phyloP scores from a whole-genome alignment of 371 early-diverging fungal species.

The Chytridiales sp. region DNA sequence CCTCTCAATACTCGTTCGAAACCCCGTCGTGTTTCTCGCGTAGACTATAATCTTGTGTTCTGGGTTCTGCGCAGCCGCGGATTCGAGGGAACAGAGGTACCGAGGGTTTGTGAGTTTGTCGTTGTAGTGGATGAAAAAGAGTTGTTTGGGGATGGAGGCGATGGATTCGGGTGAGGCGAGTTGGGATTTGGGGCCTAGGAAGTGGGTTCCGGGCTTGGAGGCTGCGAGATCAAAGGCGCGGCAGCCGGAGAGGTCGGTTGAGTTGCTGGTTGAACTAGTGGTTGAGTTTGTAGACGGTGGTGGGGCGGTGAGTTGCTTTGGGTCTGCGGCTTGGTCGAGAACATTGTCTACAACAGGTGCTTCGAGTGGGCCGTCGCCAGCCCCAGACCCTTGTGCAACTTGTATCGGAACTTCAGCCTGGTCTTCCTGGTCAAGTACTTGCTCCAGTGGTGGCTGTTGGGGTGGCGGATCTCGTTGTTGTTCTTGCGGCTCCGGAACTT shows the following conservation, averaged over 20 bases:
- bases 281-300: constrained; percentile 2
- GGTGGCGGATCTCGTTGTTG: too few species aligned
- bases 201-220: not conserved
- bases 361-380: too few species aligned
- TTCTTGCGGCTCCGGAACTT: too few species aligned
- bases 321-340: too few species aligned
- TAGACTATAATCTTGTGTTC: constrained; percentile 23
- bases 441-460: too few species aligned
- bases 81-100: constrained; percentile 34
- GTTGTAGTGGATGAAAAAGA: constrained; percentile 33
- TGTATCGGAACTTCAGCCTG: too few species aligned
- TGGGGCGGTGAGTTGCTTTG: too few species aligned
- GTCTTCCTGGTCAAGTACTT: too few species aligned
- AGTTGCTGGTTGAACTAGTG: not conserved
- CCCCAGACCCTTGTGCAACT: too few species aligned
- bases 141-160: constrained; percentile 13
- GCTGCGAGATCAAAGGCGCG: too few species aligned
- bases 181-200: constrained; percentile 1
- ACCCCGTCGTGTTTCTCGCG: constrained; percentile 21
- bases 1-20: constrained; percentile 14
- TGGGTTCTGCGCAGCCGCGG: constrained; percentile 25
- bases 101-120: constrained; percentile 15
- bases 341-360: too few species aligned
- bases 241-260: constrained; percentile 1
- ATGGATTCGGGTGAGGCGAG: not conserved